Percentiles rank a stretch among this genome's conserved stretches.
Conservation (phyloP, 768 basidiomycete genomes). For the Lentinula boryana region DNA sequence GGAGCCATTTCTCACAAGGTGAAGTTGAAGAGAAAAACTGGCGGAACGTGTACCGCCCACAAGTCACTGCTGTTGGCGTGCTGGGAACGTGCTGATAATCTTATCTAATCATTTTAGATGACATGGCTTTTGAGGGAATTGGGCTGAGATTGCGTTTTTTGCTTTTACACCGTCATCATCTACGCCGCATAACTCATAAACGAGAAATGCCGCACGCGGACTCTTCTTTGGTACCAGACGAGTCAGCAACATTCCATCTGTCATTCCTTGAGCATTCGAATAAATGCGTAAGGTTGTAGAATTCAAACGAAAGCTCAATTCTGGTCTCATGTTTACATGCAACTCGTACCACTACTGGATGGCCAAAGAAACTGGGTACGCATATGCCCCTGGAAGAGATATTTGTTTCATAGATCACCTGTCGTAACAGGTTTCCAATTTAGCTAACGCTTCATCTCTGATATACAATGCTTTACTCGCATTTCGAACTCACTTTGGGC, state of each 20-base stretch:
- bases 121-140: not conserved
- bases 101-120: not conserved
- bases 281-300: conserved; percentile 17
- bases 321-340: conserved; percentile 69
- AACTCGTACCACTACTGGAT: conserved; percentile 56
- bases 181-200: not conserved
- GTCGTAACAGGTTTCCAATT: conserved; percentile 64
- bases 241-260: conserved; percentile 17
- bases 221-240: conserved; percentile 61
- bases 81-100: not conserved
- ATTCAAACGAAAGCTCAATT: conserved; percentile 72
- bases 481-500: conserved; percentile 61
- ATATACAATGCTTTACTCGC: conserved; percentile 74
- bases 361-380: conserved; percentile 76
- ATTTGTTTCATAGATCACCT: not conserved
- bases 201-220: conserved; percentile 78
- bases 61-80: not conserved
- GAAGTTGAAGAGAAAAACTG: conserved; percentile 8
- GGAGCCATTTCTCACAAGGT: conserved; percentile 51
- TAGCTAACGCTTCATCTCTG: conserved; percentile 77
- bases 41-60: too few species aligned
- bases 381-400: not conserved
- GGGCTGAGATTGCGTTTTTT: not conserved
- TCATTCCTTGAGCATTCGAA: too few species aligned
- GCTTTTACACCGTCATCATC: conserved; percentile 4